phyloP scores from a whole-genome alignment of 441 rosid genomes.

The Erodium chrysanthum region DNA sequence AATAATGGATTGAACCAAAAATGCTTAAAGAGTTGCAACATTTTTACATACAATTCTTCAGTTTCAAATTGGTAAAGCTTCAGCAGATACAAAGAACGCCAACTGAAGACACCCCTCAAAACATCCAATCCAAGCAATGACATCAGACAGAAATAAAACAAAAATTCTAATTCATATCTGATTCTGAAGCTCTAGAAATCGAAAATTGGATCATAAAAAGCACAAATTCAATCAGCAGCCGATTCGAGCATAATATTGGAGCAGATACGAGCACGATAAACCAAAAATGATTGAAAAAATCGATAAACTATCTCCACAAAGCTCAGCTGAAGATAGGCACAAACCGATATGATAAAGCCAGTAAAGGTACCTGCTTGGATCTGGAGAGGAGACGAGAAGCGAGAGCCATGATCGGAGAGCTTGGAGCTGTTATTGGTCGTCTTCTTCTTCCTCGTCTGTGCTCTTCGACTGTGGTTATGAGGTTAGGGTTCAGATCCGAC shows the following conservation, averaged over 20 bases:
- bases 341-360: conserved; percentile 4
- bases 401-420: conserved; percentile 42
- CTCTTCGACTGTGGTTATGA: not conserved
- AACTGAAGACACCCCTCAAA: not conserved
- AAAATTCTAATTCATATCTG: not conserved
- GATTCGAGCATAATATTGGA: not conserved
- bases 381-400: conserved; percentile 58
- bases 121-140: not conserved
- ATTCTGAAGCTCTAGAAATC: not conserved
- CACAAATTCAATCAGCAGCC: not conserved
- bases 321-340: not conserved
- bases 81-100: not conserved
- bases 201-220: not conserved
- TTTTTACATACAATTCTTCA: not conserved
- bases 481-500: conserved; percentile 17
- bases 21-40: not conserved
- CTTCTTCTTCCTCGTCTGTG: conserved; percentile 6
- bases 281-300: not conserved
- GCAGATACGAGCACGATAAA: not conserved
- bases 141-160: too few relatives aligned
- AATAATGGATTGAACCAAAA: not conserved
- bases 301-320: not conserved
- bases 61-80: not conserved
- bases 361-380: conserved; percentile 59
- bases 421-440: not conserved